These are phyloP conservation scores for Microcyclospora tardicrescens DNA, from an alignment of 2,329 filamentous ascomycete genomes.

Conservation along the genomic window DNA sequence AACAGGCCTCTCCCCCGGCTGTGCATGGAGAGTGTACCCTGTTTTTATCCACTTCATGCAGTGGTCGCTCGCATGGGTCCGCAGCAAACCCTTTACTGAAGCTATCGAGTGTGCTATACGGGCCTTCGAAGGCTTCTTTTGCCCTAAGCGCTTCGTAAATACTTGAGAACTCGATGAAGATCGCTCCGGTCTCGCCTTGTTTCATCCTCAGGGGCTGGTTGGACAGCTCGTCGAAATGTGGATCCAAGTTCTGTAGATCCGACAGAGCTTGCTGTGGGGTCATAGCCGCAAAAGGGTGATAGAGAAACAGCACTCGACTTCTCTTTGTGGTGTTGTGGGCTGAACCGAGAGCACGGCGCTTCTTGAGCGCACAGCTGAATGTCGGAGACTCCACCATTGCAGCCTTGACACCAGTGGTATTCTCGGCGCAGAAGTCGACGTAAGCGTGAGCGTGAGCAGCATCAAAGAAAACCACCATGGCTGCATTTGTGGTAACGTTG, in stretches of 20 bases:
- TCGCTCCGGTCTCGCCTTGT: neutral
- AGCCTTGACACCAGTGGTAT: slow-evolving; percentile 2
- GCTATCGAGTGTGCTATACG: neutral
- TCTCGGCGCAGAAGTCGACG: slow-evolving; percentile 2
- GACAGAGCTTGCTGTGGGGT: no score
- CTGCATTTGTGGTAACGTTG: slow-evolving; percentile 8
- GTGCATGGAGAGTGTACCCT: no score
- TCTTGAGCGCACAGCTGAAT: slow-evolving; percentile 3
- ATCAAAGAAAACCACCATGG: slow-evolving; percentile 11
- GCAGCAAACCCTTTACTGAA: slow-evolving; percentile 4
- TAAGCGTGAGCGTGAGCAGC: slow-evolving; percentile 7
- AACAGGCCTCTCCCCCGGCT: no score
- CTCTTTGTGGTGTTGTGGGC: neutral
- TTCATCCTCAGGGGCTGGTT: neutral
- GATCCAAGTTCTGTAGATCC: no score
- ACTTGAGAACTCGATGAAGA: slow-evolving; percentile 7
- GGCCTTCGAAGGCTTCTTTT: slow-evolving; percentile 1
- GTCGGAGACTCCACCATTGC: slow-evolving; percentile 3
- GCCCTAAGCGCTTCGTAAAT: slow-evolving; percentile 2
- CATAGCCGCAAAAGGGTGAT: no score
- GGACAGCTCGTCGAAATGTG: no score
- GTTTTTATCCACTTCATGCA: neutral
- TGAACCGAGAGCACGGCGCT: neutral
- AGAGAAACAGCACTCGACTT: slow-evolving; percentile 1
- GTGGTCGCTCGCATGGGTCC: slow-evolving; percentile 6